Evolutionary conservation across 2,329 filamentous ascomycete genomes (phyloP).

Genomic region (Colletotrichum sp.): DNA sequence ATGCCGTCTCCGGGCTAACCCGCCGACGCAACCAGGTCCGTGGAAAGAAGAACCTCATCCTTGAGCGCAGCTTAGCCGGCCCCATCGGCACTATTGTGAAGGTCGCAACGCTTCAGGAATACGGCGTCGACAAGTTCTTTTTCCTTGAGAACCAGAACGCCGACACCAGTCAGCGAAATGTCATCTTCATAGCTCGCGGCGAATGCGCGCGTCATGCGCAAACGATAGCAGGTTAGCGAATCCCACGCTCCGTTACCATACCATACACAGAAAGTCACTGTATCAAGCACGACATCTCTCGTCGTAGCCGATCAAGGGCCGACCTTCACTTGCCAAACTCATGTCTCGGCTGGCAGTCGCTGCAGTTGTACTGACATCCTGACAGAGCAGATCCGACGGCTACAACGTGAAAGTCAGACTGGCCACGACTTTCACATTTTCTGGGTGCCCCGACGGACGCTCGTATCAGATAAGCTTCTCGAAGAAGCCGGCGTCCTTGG

Average conservation of each 20-base stretch:
- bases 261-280: not conserved
- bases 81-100: slow-evolving; percentile 92
- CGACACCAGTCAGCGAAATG: slow-evolving; percentile 92
- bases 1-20: slow-evolving; percentile 2
- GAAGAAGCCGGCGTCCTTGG: slow-evolving; percentile 94
- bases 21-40: slow-evolving; percentile 69
- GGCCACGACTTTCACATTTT: slow-evolving; percentile 97
- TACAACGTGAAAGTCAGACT: slow-evolving; percentile 85
- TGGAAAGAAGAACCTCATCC: slow-evolving; percentile 97
- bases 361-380: slow-evolving; percentile 38
- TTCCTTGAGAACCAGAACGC: slow-evolving; percentile 95
- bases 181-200: slow-evolving; percentile 90
- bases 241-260: not conserved
- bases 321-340: not conserved
- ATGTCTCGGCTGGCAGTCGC: slow-evolving; percentile 25
- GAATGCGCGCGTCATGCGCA: slow-evolving; percentile 87
- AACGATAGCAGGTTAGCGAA: slow-evolving; percentile 80
- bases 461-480: slow-evolving; percentile 88
- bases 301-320: not conserved
- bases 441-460: slow-evolving; percentile 91
- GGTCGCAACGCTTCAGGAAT: slow-evolving; percentile 93
- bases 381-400: slow-evolving; percentile 85
- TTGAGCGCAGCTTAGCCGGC: slow-evolving; percentile 89
- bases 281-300: not conserved
- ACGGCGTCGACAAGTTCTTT: slow-evolving; percentile 97